Evolutionary conservation across 2,329 filamentous ascomycete species (phyloP).

Genomic region (Fusarium multiceps): DNA sequence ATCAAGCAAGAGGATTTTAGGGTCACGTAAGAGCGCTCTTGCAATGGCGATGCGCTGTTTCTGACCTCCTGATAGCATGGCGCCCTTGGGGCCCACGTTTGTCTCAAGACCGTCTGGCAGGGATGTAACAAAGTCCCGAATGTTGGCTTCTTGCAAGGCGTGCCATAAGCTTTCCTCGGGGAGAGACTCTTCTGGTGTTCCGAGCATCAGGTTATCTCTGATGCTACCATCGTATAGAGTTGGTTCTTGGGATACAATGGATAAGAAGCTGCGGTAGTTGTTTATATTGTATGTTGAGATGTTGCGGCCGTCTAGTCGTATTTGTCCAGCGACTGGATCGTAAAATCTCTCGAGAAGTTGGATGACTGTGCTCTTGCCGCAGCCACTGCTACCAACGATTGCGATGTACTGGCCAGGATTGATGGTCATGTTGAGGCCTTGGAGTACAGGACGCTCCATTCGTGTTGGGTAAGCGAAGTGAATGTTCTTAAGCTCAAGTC

Average conservation of each 20-base stretch:
- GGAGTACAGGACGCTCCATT: constrained; percentile 79
- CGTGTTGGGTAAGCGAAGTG: constrained; percentile 76
- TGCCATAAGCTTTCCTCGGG: constrained; percentile 71
- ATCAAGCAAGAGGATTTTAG: constrained; percentile 66
- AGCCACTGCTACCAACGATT: constrained; percentile 90
- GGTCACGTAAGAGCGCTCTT: constrained; percentile 74
- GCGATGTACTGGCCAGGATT: constrained; percentile 86
- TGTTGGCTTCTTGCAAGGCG: too few species aligned
- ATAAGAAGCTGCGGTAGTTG: constrained; percentile 83
- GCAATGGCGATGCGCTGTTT: constrained; percentile 96
- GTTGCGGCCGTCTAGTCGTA: constrained; percentile 85
- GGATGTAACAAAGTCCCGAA: too few species aligned
- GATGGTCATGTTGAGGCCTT: constrained; percentile 79
- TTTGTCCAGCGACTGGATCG: constrained; percentile 81
- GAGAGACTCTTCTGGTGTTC: constrained; percentile 73
- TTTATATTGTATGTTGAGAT: constrained; percentile 85
- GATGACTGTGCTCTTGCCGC: constrained; percentile 94
- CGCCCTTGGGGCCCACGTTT: too few species aligned
- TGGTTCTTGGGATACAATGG: constrained; percentile 93
- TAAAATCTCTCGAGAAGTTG: constrained; percentile 94
- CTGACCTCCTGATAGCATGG: constrained; percentile 81
- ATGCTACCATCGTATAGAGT: constrained; percentile 94
- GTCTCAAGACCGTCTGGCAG: too few species aligned
- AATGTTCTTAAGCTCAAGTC: constrained; percentile 69
- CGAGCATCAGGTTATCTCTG: constrained; percentile 88